Conservation (phyloP, 2,329 filamentous ascomycete species). For the Polytolypa hystricis region DNA sequence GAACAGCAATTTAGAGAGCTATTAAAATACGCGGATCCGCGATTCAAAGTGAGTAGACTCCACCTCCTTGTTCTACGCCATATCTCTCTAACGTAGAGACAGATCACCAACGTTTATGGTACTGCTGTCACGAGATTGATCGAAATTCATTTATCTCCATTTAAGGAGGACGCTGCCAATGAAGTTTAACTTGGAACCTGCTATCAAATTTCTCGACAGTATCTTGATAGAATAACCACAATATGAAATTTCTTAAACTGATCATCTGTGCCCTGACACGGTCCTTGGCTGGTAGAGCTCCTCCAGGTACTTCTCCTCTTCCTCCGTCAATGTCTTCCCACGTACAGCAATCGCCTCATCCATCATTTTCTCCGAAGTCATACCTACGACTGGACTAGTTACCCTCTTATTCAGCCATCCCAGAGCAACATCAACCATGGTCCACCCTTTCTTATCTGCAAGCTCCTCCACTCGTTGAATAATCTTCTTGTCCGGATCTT, state of each 20-base stretch:
- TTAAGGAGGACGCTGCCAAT: no score
- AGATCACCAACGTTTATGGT: no score
- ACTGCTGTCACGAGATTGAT: no score
- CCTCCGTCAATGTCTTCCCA: conserved; percentile 35
- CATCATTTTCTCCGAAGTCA: conserved; percentile 36
- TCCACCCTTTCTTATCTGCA: conserved; percentile 33
- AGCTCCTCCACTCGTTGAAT: conserved; percentile 36
- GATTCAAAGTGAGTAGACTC: background rate
- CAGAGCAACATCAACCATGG: conserved; percentile 25
- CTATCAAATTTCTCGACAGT: background rate
- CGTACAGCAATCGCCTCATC: conserved; percentile 38
- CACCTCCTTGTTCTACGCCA: background rate
- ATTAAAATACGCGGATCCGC: background rate
- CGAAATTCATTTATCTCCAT: no score
- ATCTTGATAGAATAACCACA: background rate
- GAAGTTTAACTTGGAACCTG: no score
- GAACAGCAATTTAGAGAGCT: background rate
- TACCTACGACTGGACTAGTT: conserved; percentile 40
- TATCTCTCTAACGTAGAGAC: background rate
- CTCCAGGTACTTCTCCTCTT: conserved; percentile 41
- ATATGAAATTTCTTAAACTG: background rate
- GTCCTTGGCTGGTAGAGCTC: conserved; percentile 35
- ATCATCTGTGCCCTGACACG: conserved; percentile 18
- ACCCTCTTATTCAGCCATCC: conserved; percentile 34
- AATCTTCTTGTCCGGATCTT: conserved; percentile 32